Evolutionary conservation across 2,329 filamentous ascomycete genomes (phyloP).

Genomic region (Stromatinia cepivora): DNA sequence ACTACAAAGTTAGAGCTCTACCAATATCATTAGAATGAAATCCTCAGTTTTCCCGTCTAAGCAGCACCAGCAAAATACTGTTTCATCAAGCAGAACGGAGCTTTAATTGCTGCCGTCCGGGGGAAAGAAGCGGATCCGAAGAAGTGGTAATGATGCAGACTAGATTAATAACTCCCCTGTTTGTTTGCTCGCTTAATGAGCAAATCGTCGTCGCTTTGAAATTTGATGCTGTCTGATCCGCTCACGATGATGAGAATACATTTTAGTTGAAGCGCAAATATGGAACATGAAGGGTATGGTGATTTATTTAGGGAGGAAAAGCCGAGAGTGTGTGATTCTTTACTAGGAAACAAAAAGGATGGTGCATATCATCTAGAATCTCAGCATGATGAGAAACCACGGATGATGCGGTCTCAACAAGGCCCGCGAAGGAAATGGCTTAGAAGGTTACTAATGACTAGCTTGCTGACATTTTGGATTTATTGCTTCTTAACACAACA

Average conservation of each 20-base stretch:
- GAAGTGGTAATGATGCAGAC: neutral
- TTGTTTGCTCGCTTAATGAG: conserved; percentile 11
- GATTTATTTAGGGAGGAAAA: neutral
- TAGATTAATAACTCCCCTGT: conserved; percentile 15
- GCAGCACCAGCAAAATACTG: neutral
- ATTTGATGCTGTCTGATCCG: neutral
- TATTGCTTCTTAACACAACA: neutral
- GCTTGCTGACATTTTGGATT: neutral
- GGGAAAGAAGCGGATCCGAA: conserved; percentile 17
- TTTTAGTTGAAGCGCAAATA: neutral
- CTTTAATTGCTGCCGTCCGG: conserved; percentile 4
- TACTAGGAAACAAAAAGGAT: neutral
- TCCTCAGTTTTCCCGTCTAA: neutral
- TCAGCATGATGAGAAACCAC: neutral
- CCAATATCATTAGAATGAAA: neutral
- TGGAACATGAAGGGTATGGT: neutral
- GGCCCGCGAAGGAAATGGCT: neutral
- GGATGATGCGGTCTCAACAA: neutral
- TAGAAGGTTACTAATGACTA: neutral
- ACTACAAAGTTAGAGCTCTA: neutral
- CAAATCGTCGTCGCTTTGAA: neutral
- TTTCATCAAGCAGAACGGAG: neutral
- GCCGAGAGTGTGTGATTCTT: neutral
- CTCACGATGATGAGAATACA: neutral
- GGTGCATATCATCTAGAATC: neutral